Conservation (phyloP, 345 rosid genomes). For the Heritiera fomes region DNA sequence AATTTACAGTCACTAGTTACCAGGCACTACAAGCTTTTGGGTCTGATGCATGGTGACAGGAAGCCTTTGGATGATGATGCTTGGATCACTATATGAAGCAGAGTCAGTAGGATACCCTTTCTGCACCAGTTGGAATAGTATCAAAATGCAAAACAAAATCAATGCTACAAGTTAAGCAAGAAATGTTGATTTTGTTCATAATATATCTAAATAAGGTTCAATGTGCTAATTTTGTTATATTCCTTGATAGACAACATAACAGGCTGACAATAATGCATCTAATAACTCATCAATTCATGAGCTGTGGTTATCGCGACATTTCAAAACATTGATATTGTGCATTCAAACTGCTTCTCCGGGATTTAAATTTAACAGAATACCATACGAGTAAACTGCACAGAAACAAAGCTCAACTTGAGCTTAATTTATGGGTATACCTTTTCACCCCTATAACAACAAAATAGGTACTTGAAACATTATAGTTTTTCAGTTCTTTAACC, state of each 20-base stretch:
- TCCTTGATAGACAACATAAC: slow-evolving; percentile 1
- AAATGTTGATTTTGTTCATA: slow-evolving; percentile 3
- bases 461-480: background rate
- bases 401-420: background rate
- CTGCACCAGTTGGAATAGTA: slow-evolving; percentile 48
- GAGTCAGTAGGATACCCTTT: slow-evolving; percentile 81
- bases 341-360: background rate
- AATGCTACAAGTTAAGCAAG: background rate
- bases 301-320: background rate
- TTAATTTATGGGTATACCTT: background rate
- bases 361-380: background rate
- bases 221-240: background rate
- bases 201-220: slow-evolving; percentile 6
- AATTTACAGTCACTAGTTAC: slow-evolving; percentile 34
- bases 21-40: slow-evolving; percentile 65
- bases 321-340: background rate
- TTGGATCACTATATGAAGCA: slow-evolving; percentile 82
- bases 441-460: background rate
- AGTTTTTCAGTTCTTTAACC: background rate
- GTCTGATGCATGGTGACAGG: slow-evolving; percentile 70
- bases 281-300: background rate
- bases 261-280: background rate
- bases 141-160: slow-evolving; percentile 7
- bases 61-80: slow-evolving; percentile 80
- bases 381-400: background rate